phyloP scores from a whole-genome alignment of 2,329 filamentous ascomycete genomes.

The Malbranchea cinnamomea region DNA sequence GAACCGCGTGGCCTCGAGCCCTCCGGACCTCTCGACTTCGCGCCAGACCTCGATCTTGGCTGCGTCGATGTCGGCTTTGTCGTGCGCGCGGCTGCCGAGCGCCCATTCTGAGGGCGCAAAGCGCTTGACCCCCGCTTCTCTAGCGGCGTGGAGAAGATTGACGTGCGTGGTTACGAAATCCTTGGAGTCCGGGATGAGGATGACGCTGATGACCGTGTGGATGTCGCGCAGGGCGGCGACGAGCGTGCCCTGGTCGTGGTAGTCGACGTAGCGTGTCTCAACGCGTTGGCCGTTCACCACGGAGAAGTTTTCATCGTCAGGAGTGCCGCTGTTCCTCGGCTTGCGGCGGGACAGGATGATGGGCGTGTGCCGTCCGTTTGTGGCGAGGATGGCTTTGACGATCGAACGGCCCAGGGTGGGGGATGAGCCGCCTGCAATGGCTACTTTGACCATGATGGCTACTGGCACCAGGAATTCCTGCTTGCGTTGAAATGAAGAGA shows the following conservation, averaged over 20 bases:
- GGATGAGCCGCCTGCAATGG: slow-evolving; percentile 5
- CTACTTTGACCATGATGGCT: slow-evolving; percentile 7
- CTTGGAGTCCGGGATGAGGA: slow-evolving; percentile 12
- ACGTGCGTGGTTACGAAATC: slow-evolving; percentile 21
- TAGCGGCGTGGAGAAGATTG: slow-evolving; percentile 28
- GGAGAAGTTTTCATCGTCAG: too few species aligned
- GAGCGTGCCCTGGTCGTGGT: slow-evolving; percentile 13
- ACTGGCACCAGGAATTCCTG: neutral
- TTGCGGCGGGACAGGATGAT: slow-evolving; percentile 18
- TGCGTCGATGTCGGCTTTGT: slow-evolving; percentile 12
- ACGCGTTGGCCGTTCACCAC: too few species aligned
- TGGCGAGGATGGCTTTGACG: slow-evolving; percentile 9
- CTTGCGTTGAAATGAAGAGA: too few species aligned
- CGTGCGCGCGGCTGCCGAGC: slow-evolving; percentile 9
- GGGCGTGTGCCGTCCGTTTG: slow-evolving; percentile 11
- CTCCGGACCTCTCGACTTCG: slow-evolving; percentile 13
- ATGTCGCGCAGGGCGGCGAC: slow-evolving; percentile 12
- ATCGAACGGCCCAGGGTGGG: slow-evolving; percentile 6
- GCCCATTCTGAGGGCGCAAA: slow-evolving; percentile 34
- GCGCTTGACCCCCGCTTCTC: slow-evolving; percentile 28
- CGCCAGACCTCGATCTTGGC: slow-evolving; percentile 15
- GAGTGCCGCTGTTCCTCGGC: slow-evolving; percentile 5
- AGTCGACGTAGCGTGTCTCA: slow-evolving; percentile 17
- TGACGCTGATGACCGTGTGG: slow-evolving; percentile 15
- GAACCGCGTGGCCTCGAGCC: slow-evolving; percentile 19